Conservation (phyloP, 148 eudicot genomes). For the Rhododendron kiyosumense region DNA sequence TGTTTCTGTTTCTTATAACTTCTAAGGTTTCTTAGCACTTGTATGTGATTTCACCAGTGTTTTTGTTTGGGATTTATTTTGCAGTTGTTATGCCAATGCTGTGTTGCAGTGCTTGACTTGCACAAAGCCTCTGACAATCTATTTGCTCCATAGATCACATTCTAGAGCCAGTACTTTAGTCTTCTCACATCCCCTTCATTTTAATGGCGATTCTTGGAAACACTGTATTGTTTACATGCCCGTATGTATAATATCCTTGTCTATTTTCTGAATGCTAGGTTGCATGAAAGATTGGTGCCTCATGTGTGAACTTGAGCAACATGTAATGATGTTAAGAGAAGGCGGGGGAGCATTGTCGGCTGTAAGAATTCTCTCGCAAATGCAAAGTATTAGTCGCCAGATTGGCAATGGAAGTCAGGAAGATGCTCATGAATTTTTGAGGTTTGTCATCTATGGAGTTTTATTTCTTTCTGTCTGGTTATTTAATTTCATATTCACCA, state of each 20-base stretch:
- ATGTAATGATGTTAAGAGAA: conserved; percentile 66
- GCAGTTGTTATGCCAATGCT: conserved; percentile 99
- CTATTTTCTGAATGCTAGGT: conserved; percentile 35
- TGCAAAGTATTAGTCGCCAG: conserved; percentile 69
- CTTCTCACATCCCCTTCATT: conserved; percentile 14
- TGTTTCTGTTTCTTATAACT: not conserved
- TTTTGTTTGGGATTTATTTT: conserved; percentile 18
- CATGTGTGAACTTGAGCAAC: conserved; percentile 93
- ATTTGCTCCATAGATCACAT: conserved; percentile 73
- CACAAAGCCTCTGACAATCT: conserved; percentile 84
- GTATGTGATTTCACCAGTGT: conserved; percentile 8
- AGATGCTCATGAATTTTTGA: conserved; percentile 97
- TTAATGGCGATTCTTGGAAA: conserved; percentile 1
- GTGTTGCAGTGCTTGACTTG: conserved; percentile 88
- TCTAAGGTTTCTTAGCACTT: not conserved
- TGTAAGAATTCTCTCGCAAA: conserved; percentile 60
- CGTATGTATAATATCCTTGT: conserved; percentile 12
- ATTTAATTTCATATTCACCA: conserved; percentile 7
- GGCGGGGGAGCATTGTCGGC: conserved; percentile 77
- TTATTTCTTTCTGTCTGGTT: not conserved
- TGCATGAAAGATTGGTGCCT: conserved; percentile 77
- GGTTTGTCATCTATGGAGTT: conserved; percentile 36
- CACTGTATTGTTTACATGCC: conserved; percentile 9
- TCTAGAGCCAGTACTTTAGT: conserved; percentile 64
- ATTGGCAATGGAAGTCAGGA: conserved; percentile 95